Base-by-base conservation (phyloP, 352 stramenopile genomes). In the Phytophthora litchii region DNA sequence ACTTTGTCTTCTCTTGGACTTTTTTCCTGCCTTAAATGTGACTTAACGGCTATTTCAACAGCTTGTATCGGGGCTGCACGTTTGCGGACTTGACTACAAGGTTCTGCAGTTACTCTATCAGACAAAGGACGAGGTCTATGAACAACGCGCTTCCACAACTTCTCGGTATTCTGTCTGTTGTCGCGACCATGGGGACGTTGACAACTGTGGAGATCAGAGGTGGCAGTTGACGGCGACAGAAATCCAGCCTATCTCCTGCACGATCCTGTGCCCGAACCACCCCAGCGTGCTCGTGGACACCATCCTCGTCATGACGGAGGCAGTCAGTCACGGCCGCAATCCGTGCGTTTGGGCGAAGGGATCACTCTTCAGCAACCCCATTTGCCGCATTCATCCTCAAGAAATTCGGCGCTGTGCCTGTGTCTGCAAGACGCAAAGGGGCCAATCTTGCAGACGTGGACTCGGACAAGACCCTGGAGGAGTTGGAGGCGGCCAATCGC, bases 201-300 rank as follows among this genome's bases (percentile, higher is more conserved):
- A n/a, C n/a, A n/a, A n/a, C n/a, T n/a, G n/a, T n/a, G n/a, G n/a
- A n/a, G n/a, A n/a, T n/a, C n/a, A n/a, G n/a, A n/a, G n/a, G n/a
- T n/a, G n/a, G n/a, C n/a, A n/a, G n/a, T n/a, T n/a, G n/a, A n/a
- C n/a, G n/a, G n/a, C n/a, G n/a, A n/a, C n/a, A n/a, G n/a, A n/a
- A n/a, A n/a, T n/a, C n/a, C n/a, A n/a, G n/a, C n/a, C n/a, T n/a
- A n/a, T n/a, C n/a, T n/a, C n/a, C n/a, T n/a, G n/a, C n/a, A n/a
- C n/a, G 46, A 90, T 92, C 34, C 45, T 92, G 48, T 92, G 80
- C 17, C 79, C 83, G 8, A 92, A 92, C 64, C 83, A 92, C 54
- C 83, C 83, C 3, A 92, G 91, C 57, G 91, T 92, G 83, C 75
- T 92, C 29, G 80, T 92, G 16, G 83, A 92, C 53, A 69, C 72